These are phyloP conservation scores for Salix arbutifolia DNA, from an alignment of 345 rosid genomes.

Conservation along the genomic window DNA sequence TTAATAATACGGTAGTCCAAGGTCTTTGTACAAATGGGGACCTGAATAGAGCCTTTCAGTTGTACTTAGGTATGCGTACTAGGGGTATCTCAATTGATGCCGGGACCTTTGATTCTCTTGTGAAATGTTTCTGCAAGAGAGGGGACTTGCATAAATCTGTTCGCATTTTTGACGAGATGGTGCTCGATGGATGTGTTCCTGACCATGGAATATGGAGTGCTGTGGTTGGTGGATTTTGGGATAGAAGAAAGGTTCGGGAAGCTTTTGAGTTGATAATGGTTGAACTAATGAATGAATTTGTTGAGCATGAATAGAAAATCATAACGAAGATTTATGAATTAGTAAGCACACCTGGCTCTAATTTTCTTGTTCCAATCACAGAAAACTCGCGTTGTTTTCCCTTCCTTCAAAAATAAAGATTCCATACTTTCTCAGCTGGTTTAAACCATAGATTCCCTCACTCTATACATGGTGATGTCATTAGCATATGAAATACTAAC, in stretches of 20 bases:
- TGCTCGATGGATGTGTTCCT: conserved; percentile 61
- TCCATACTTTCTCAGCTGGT: background rate
- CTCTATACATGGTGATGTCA: background rate
- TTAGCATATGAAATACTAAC: background rate
- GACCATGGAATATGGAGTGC: conserved; percentile 50
- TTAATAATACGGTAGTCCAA: conserved; percentile 50
- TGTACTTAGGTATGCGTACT: conserved; percentile 61
- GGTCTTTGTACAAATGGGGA: conserved; percentile 50
- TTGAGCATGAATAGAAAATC: background rate
- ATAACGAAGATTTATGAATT: background rate
- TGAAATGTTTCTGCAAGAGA: conserved; percentile 50
- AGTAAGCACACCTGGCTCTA: no score
- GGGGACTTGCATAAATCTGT: conserved; percentile 58
- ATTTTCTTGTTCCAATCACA: no score
- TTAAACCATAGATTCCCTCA: background rate
- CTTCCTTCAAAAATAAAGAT: background rate
- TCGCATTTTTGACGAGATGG: conserved; percentile 62
- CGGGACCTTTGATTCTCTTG: conserved; percentile 38
- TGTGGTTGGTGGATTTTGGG: conserved; percentile 44
- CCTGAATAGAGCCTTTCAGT: conserved; percentile 47
- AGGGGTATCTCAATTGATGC: conserved; percentile 61
- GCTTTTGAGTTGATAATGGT: conserved; percentile 7
- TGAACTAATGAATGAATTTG: conserved; percentile 1
- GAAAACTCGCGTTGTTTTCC: background rate
- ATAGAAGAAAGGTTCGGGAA: conserved; percentile 17